phyloP scores from a whole-genome alignment of 179 eudicot genomes.

The Heliamphora pulchella region DNA sequence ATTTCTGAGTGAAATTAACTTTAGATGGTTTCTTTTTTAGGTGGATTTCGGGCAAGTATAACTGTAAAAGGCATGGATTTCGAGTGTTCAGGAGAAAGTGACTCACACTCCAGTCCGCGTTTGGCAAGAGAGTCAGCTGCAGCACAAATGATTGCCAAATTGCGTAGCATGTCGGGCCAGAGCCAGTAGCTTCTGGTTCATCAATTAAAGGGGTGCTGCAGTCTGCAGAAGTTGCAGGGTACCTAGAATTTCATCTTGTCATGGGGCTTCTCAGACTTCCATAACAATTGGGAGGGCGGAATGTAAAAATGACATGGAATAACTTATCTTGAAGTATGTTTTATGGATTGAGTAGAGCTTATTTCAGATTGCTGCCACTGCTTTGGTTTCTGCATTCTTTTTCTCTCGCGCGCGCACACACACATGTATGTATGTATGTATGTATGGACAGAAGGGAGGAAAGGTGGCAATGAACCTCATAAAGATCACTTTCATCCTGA shows the following conservation, averaged over 20 bases:
- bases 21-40: slow-evolving; percentile 17
- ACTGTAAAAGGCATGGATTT: slow-evolving; percentile 41
- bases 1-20: background rate
- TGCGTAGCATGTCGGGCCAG: slow-evolving; percentile 28
- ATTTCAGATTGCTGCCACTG: no score
- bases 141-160: slow-evolving; percentile 27
- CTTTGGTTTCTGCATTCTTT: no score
- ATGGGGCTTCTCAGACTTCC: background rate
- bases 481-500: no score
- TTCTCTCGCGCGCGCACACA: no score
- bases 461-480: no score
- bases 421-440: no score
- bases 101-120: slow-evolving; percentile 22
- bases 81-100: slow-evolving; percentile 34
- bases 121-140: slow-evolving; percentile 66
- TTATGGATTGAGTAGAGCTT: background rate
- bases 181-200: slow-evolving; percentile 12
- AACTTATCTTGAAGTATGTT: background rate
- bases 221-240: slow-evolving; percentile 9
- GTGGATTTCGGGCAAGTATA: slow-evolving; percentile 41
- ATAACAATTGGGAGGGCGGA: background rate
- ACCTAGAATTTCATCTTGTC: background rate
- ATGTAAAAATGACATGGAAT: background rate
- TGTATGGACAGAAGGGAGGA: no score
- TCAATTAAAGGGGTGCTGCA: no score